These are phyloP conservation scores for Xylaria sp. DNA, from an alignment of 2,329 filamentous ascomycete species.

Conservation along the genomic window DNA sequence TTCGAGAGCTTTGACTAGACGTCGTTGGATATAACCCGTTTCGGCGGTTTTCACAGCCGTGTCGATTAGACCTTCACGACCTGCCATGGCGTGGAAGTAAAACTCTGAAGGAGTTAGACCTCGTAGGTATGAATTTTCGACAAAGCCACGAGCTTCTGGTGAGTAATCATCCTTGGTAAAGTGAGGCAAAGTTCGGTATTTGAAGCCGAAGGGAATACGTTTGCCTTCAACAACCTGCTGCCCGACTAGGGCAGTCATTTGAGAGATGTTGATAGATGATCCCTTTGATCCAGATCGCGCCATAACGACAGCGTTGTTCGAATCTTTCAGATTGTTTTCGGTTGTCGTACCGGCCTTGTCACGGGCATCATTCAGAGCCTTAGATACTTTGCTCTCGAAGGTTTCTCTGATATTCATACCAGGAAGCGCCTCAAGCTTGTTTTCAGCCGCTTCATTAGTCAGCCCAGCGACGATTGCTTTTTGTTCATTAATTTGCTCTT, in stretches of 20 bases:
- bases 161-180: slow-evolving; percentile 99
- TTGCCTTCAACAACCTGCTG: slow-evolving; percentile 99
- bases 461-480: slow-evolving; percentile 81
- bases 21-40: slow-evolving; percentile 98
- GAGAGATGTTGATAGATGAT: slow-evolving; percentile 98
- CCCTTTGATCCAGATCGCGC: slow-evolving; percentile 96
- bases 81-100: slow-evolving; percentile 99
- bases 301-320: slow-evolving; percentile 97
- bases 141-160: slow-evolving; percentile 93
- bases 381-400: slow-evolving; percentile 96
- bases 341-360: slow-evolving; percentile 94
- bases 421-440: slow-evolving; percentile 87
- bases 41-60: slow-evolving; percentile 99
- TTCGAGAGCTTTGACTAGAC: slow-evolving; percentile 96
- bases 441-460: slow-evolving; percentile 79
- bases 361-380: slow-evolving; percentile 92
- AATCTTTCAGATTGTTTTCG: slow-evolving; percentile 89
- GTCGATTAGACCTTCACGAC: slow-evolving; percentile 99
- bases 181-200: slow-evolving; percentile 94
- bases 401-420: slow-evolving; percentile 99
- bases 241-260: slow-evolving; percentile 98
- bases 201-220: slow-evolving; percentile 98
- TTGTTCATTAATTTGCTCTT: slow-evolving; percentile 78
- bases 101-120: slow-evolving; percentile 95
- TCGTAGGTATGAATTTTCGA: slow-evolving; percentile 97